Evolutionary conservation across 2,329 filamentous ascomycete species (phyloP).

Genomic region (Colletotrichum caudatum): DNA sequence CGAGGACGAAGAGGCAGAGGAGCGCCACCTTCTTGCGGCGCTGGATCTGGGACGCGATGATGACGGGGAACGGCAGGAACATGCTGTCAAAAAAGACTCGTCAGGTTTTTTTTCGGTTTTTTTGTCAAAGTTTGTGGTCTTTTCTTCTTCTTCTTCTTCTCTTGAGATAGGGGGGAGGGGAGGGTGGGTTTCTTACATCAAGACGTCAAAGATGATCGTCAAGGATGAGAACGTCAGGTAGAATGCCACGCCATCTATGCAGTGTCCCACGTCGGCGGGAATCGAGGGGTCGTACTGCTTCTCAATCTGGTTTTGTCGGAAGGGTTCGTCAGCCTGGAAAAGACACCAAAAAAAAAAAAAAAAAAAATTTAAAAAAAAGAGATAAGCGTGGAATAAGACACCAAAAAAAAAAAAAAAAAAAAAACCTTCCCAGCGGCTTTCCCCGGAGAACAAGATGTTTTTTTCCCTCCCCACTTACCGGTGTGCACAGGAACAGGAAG

Average conservation of each 20-base stretch:
- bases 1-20: conserved; percentile 59
- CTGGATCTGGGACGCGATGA: conserved; percentile 53
- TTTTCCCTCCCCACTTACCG: conserved; percentile 43
- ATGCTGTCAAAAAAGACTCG: conserved; percentile 47
- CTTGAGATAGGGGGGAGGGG: too few species aligned
- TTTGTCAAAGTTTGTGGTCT: not conserved
- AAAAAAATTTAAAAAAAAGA: too few species aligned
- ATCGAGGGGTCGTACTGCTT: conserved; percentile 57
- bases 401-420: too few species aligned
- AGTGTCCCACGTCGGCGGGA: conserved; percentile 49
- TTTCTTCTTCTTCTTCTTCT: not conserved
- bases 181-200: conserved; percentile 48
- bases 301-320: conserved; percentile 37
- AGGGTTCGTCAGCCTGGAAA: not conserved
- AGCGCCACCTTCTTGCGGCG: conserved; percentile 57
- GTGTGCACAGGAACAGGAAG: conserved; percentile 53
- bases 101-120: not conserved
- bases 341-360: too few species aligned
- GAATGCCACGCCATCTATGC: conserved; percentile 55
- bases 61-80: conserved; percentile 56
- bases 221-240: conserved; percentile 57
- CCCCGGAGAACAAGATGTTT: not conserved
- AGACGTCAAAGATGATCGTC: conserved; percentile 57
- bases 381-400: too few species aligned
- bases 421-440: too few species aligned